Base-by-base conservation (phyloP, 2,329 filamentous ascomycete genomes). In the Basipetospora chlamydospora region DNA sequence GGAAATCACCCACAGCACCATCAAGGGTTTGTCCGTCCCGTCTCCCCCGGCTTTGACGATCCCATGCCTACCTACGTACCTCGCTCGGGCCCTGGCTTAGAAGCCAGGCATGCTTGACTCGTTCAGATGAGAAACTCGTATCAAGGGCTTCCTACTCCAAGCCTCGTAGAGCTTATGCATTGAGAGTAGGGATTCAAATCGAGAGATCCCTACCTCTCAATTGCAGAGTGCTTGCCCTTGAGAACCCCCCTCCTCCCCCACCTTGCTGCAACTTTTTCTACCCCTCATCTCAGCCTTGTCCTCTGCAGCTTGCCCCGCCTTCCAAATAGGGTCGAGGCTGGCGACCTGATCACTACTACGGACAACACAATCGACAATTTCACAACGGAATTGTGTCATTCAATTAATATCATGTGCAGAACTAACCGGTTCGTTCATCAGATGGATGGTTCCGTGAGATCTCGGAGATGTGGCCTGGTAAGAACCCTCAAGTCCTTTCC, bases 371-470 rank as follows among this genome's bases (percentile, higher is more conserved):
- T 20, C 10, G 13, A n/a, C 23, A 13, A 12, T 13, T 18, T 35
- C 5, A 13, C 26, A 4, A 9, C 5, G 6, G 11, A n/a, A 6
- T 11, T 20, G 10, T 26, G 4, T 28, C 25, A 21, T 22, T 26
- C 16, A 9, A 5, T 18, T 10, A 28, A 10, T 15, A 21, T 13
- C 9, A 22, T n/a, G n/a, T n/a, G n/a, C n/a, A 31, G 17, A 13
- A n/a, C 41, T 42, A 35, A 43, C 34, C 11, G 21, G 11, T 13
- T 18, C 35, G 16, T 37, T 23, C 31, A 30, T 12, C 49, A 94
- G 90, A 96, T 94, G 90, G 88, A 67, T 98, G 90, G 90, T 98
- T 98, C 80, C 83, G 86, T 62, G 90, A 98, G 69, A 87, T 94
- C 66, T 93, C 83, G 50, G 70, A 90, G 57, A 96, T 98, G 88